Percentiles rank a stretch among this genome's conserved stretches.
These are phyloP conservation scores for Spathaspora girioi DNA, from an alignment of 805 yeast species.

Conservation along the genomic window DNA sequence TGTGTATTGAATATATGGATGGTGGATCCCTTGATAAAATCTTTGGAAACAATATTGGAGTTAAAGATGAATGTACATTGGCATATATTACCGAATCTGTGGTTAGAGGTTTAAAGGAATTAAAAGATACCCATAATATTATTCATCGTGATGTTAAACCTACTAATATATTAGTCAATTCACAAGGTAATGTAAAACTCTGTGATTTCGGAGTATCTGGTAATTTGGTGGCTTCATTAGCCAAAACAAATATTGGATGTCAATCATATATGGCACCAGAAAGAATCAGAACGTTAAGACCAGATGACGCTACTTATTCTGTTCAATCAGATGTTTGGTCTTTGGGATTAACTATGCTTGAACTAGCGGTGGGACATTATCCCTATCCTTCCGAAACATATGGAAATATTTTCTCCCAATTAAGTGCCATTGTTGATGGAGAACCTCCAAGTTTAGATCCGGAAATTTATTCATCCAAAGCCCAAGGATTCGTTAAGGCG, in stretches of 20 bases:
- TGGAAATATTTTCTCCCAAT: constrained; percentile 84
- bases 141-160: constrained; percentile 97
- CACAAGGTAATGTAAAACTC: constrained; percentile 80
- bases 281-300: constrained; percentile 71
- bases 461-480: constrained; percentile 63
- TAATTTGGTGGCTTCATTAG: constrained; percentile 89
- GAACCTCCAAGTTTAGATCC: constrained; percentile 82
- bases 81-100: constrained; percentile 80
- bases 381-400: constrained; percentile 97
- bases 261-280: constrained; percentile 99
- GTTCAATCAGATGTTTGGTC: constrained; percentile 98
- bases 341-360: constrained; percentile 82
- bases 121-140: constrained; percentile 87
- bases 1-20: constrained; percentile 98
- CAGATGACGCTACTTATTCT: constrained; percentile 77
- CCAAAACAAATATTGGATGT: constrained; percentile 94
- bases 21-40: constrained; percentile 91
- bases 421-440: constrained; percentile 95
- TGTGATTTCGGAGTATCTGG: constrained; percentile 98
- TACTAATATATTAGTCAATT: constrained; percentile 81
- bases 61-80: constrained; percentile 70
- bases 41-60: constrained; percentile 59
- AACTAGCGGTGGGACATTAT: constrained; percentile 84
- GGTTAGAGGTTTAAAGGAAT: constrained; percentile 72
- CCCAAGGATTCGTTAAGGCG: constrained; percentile 72